Evolutionary conservation across 2,329 filamentous ascomycete genomes (phyloP), one percentile per base, ranked within the genome.

Genomic region (Tolypocladium ovalisporum): DNA sequence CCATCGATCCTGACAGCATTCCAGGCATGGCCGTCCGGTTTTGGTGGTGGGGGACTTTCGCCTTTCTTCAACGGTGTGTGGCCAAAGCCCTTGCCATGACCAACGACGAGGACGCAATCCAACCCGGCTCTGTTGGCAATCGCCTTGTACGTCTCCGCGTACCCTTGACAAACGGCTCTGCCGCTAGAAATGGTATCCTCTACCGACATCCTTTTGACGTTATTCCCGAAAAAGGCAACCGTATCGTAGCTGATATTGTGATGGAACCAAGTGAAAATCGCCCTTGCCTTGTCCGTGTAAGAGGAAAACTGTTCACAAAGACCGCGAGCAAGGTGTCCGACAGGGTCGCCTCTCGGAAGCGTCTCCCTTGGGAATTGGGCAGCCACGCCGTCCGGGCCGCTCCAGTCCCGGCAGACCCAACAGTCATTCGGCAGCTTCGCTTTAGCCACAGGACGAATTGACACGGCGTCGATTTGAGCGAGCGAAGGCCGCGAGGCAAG

Each of bases 191-290:
- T 82, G 1, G 88, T 93, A 36, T 86, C 83, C 37, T 85, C 82
- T 0, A 90, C 87, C 0, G 84, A 87, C 47, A 84, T 85, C 9
- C 81, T 77, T 61, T 84, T 79, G 36, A 96, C 76, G 52, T 77
- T 84, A 39, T 85, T 82, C 57, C 79, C 82, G 67, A 95, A 95
- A 75, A 97, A 96, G 29, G 86, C 81, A 32, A 83, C 79, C 0
- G 85, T 84, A 68, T 97, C 90, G 69, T 97, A 99, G 52, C 79
- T 80, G 58, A 99, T 86, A 65, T 97, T 97, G 71, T 97, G 86
- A 72, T 97, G 93, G 44, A 92, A 84, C 94, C 94, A 99, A 1
- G 89, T 90, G 69, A 97, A 97, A 59, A 99, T 89, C 2, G 85
- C 90, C 34, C 94, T 82, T 2, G 94, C 93, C 74, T 97, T 97